These are phyloP conservation scores for Cafeteria roenbergensis DNA, from an alignment of 108 stramenopile genomes.

Conservation along the genomic window DNA sequence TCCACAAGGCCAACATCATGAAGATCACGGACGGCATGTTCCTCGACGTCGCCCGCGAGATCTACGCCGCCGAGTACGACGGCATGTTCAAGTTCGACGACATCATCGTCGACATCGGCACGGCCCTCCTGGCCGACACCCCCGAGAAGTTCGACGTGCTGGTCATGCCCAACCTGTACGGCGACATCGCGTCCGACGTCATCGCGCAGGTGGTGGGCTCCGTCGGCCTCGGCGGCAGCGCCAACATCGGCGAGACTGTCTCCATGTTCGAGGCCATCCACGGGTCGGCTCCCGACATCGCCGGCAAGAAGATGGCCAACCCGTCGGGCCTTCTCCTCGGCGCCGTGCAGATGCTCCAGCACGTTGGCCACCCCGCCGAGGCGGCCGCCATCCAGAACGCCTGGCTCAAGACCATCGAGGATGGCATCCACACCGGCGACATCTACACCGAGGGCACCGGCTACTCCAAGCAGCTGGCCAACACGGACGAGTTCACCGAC, in stretches of 20 bases:
- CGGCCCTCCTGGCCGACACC: conserved; percentile 2
- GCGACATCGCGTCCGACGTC: conserved; percentile 93
- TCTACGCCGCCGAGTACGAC: conserved; percentile 90
- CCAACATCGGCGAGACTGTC: conserved; percentile 74
- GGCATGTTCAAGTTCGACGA: conserved; percentile 39
- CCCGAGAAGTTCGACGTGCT: conserved; percentile 97
- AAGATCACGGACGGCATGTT: conserved; percentile 72
- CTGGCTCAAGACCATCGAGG: conserved; percentile 74
- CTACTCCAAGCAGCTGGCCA: background rate
- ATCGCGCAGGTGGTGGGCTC: conserved; percentile 92
- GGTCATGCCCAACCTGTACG: conserved; percentile 93
- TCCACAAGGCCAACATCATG: conserved; percentile 57
- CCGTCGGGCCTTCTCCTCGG: conserved; percentile 87
- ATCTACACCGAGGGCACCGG: background rate
- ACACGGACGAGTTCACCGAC: background rate
- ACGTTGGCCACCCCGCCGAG: conserved; percentile 72
- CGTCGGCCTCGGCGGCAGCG: conserved; percentile 90
- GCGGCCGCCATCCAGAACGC: conserved; percentile 67
- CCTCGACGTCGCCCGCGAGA: conserved; percentile 91
- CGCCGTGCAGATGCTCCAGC: conserved; percentile 92
- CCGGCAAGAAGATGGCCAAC: conserved; percentile 86
- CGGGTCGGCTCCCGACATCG: conserved; percentile 94
- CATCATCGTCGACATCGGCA: conserved; percentile 4
- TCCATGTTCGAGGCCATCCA: conserved; percentile 98
- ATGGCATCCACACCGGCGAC: conserved; percentile 72